phyloP scores from a whole-genome alignment of 306 rosid species.

The Malus orientalis region DNA sequence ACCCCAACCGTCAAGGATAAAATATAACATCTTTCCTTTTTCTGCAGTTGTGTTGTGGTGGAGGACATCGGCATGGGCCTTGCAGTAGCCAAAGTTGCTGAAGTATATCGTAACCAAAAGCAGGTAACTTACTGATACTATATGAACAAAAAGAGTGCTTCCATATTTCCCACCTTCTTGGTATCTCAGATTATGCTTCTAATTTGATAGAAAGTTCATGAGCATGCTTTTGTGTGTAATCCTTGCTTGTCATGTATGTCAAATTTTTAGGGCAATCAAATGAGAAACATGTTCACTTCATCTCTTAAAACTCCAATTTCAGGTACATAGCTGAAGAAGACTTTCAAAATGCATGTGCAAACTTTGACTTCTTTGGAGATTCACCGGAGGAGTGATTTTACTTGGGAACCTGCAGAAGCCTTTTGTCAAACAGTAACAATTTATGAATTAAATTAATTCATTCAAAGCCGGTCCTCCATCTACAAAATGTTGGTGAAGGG shows the following conservation, averaged over 20 bases:
- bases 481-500: too few relatives aligned
- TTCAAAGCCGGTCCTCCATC: background rate
- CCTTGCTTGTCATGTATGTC: too few relatives aligned
- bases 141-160: background rate
- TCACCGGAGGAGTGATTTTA: slow-evolving; percentile 22
- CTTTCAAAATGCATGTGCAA: slow-evolving; percentile 80
- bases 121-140: background rate
- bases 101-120: slow-evolving; percentile 83
- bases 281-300: background rate
- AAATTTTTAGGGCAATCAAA: too few relatives aligned
- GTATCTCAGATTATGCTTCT: background rate
- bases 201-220: too few relatives aligned
- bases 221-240: too few relatives aligned
- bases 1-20: background rate
- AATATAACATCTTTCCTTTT: background rate
- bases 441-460: too few relatives aligned
- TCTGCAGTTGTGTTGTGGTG: slow-evolving; percentile 41
- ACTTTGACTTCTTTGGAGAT: slow-evolving; percentile 90
- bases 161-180: background rate
- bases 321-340: slow-evolving; percentile 66
- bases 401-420: too few relatives aligned
- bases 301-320: background rate
- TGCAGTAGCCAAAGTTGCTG: slow-evolving; percentile 91
- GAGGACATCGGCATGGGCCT: slow-evolving; percentile 96
- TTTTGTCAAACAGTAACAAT: slow-evolving; percentile 47